Evolutionary conservation across 345 rosid genomes (phyloP), one percentile per base, ranked within the genome.

Genomic region (Aegle marmelos): DNA sequence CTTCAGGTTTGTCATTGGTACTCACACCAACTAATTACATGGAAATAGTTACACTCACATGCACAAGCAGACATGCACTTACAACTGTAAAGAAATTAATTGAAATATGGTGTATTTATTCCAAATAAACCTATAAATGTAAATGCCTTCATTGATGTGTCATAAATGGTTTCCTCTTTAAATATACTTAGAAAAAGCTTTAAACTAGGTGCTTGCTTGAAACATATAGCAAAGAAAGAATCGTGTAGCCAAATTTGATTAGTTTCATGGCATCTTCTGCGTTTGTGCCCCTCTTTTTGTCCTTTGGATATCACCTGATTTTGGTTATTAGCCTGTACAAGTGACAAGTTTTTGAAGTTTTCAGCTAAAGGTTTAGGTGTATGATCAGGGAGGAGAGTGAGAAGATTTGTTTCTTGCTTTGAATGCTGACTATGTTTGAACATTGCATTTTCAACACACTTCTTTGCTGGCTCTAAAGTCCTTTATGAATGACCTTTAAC

Each of bases 1-100:
- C 94, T 94, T 83, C 93, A 95, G 99, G 99, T 95, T 78, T 83
- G 85, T 39, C 7, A 4, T 73, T 70, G 71, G 21, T 50, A 45
- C 37, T 68, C 36, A 68, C 63, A 36, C 45, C 61, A 48, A n/a
- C 45, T 61, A 48, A 14, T 36, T 34, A 57, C 19, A 25, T 66
- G 56, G 34, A 27, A 34, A 34, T 67, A 75, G 8, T 75, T 45
- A 7, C 10, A 21, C n/a, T 53, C 63, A 6, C 45, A 57, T 34
- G 14, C 16, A 25, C 24, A 22, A 45, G 14, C 27, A 70, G 9
- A 27, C 16, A 50, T 73, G 50, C 34, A 2, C 24, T 34, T 9
- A 41, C 54, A 8, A 9, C 31, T 33, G 64, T 36, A 36, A 57
- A 58, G 34, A 59, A 59, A 56, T 36, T 27, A 37, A 39, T 73